Base-by-base conservation (phyloP, 2,329 filamentous ascomycete genomes). In the Ascochyta pisi region DNA sequence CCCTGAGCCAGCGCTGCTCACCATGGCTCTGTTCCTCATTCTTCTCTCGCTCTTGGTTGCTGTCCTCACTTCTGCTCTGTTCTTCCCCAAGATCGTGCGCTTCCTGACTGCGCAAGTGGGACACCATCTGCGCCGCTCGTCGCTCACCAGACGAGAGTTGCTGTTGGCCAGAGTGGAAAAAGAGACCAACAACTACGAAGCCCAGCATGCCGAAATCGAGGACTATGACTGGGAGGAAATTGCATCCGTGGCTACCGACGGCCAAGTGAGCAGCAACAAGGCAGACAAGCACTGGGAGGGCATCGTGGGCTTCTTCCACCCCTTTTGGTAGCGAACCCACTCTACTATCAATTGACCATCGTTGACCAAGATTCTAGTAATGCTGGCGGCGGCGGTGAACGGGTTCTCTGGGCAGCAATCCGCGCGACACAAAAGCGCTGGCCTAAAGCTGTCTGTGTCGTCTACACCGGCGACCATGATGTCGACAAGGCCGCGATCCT, bases 381-480 rank as follows among this genome's bases (percentile, higher is more conserved):
- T 79, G 95, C 95, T 46, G 95, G 95, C 51, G 95, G 95, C 26
- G 95, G 95, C 58, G 95, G 95, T 60, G 95, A 99, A 78, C 84
- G 95, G 74, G 95, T 99, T 39, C 86, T 99, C 24, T 99, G 96
- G 92, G 94, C 93, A 52, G 95, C 95, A 10, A 91, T 99, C 58
- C 86, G 91, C 57, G 92, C 94, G 37, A 97, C 92, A 2, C 95
- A 98, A 77, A 85, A 88, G 67, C 86, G 89, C 63, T 97, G 91
- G 87, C 95, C 94, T 2, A 89, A 89, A 57, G 92, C 92, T 38
- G 89, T 93, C 69, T 96, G 93, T 68, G 85, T 95, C 13, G 90
- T 99, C 33, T 99, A 99, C 73, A 99, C 95, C 0, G 95, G 95
- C 47, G 95, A 99, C 73, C 91, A 96, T 73, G 92, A 95, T 65